Conservation (phyloP, 495 filamentous ascomycete genomes). For the Lophiostoma macrostomum region DNA sequence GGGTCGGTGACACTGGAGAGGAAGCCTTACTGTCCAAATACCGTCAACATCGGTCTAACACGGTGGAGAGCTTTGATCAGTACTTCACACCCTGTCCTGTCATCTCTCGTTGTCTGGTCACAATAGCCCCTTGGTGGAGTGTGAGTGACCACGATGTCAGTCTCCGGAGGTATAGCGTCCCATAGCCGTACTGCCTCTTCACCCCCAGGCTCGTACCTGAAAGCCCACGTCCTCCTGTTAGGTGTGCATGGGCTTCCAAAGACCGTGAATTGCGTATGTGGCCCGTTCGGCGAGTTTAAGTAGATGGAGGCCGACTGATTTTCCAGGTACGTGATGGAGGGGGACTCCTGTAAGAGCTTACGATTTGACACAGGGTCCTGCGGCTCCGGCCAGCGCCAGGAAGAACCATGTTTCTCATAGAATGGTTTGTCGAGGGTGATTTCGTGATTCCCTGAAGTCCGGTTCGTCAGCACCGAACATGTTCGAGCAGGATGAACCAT, state of each 20-base stretch:
- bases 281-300: slow-evolving; percentile 55
- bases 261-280: slow-evolving; percentile 65
- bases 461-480: background rate
- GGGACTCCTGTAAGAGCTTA: slow-evolving; percentile 51
- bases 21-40: slow-evolving; percentile 45
- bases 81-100: slow-evolving; percentile 35
- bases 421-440: slow-evolving; percentile 66
- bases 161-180: slow-evolving; percentile 38
- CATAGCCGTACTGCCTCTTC: slow-evolving; percentile 51
- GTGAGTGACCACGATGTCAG: slow-evolving; percentile 42
- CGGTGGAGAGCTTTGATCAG: slow-evolving; percentile 31
- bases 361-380: slow-evolving; percentile 57
- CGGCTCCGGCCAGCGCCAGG: slow-evolving; percentile 58
- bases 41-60: slow-evolving; percentile 37
- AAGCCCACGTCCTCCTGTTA: slow-evolving; percentile 64
- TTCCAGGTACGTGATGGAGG: slow-evolving; percentile 62
- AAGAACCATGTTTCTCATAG: slow-evolving; percentile 54
- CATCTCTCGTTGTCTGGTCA: slow-evolving; percentile 31
- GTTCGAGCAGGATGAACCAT: background rate
- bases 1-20: too few species aligned
- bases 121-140: slow-evolving; percentile 38
- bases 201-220: slow-evolving; percentile 61
- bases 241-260: slow-evolving; percentile 76
- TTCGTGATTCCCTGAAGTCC: slow-evolving; percentile 72
- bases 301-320: slow-evolving; percentile 60